Evolutionary conservation across 2,329 filamentous ascomycete species (phyloP).

Genomic region (Paracoccidioides lutzii): DNA sequence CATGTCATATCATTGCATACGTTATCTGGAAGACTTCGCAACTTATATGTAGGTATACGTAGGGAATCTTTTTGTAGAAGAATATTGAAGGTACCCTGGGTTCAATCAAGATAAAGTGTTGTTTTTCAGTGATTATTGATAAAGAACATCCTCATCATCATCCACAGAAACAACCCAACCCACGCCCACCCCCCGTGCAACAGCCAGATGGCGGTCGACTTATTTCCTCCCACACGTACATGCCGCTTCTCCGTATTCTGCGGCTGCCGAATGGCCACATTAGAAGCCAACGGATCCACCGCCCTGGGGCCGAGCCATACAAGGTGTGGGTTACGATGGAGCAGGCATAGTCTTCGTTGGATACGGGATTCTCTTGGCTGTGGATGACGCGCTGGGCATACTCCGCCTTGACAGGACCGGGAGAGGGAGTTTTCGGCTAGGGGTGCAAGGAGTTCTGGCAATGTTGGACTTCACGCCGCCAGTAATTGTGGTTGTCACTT

Average conservation of each 20-base stretch:
- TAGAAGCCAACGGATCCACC: slow-evolving; percentile 21
- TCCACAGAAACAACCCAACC: slow-evolving; percentile 20
- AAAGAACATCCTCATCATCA: slow-evolving; percentile 43
- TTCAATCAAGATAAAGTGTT: no score
- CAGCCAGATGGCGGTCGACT: slow-evolving; percentile 38
- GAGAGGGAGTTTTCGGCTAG: slow-evolving; percentile 40
- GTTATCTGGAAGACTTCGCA: no score
- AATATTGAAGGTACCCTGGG: no score
- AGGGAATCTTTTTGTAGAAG: no score
- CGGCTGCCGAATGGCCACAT: slow-evolving; percentile 33
- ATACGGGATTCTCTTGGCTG: slow-evolving; percentile 42
- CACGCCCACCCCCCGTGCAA: slow-evolving; percentile 36
- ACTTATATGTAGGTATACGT: no score
- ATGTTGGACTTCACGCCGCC: slow-evolving; percentile 50
- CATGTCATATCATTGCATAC: no score
- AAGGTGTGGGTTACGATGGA: slow-evolving; percentile 43
- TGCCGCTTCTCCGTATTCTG: slow-evolving; percentile 20
- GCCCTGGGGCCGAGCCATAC: slow-evolving; percentile 31
- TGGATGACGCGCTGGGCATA: slow-evolving; percentile 41
- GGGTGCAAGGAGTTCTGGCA: slow-evolving; percentile 37
- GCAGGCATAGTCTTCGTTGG: slow-evolving; percentile 40
- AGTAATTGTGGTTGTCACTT: slow-evolving; percentile 43
- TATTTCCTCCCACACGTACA: slow-evolving; percentile 37
- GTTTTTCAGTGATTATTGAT: no score
- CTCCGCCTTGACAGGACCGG: slow-evolving; percentile 37